Evolutionary conservation across 176 grass and related monocot species (phyloP).

Genomic region (Thalia dealbata): DNA sequence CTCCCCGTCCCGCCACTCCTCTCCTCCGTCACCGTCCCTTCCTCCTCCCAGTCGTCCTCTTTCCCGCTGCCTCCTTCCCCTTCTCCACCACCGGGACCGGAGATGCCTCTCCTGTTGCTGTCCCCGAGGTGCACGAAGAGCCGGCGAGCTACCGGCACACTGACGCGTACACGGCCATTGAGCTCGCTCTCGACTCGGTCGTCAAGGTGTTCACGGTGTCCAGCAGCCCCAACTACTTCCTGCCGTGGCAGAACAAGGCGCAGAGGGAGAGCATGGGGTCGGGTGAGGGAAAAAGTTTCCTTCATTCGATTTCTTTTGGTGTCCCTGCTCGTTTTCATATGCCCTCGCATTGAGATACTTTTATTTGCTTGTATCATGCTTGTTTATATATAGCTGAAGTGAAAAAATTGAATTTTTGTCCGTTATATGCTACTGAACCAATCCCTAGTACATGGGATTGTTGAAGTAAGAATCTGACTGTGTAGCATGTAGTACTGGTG

Average conservation of each 20-base stretch:
- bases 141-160: conserved; percentile 31
- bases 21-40: not conserved
- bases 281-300: conserved; percentile 26
- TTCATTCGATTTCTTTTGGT: not conserved
- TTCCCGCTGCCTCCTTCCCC: conserved; percentile 1
- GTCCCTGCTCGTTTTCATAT: not conserved
- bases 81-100: conserved; percentile 12
- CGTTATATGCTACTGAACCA: too few species aligned
- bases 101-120: conserved; percentile 13
- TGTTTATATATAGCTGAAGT: not conserved
- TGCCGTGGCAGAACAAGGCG: conserved; percentile 97
- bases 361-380: not conserved
- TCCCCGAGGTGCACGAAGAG: conserved; percentile 17
- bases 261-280: conserved; percentile 97
- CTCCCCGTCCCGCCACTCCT: not conserved
- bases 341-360: not conserved
- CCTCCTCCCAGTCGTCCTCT: conserved; percentile 5
- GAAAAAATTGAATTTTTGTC: too few species aligned
- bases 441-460: too few species aligned
- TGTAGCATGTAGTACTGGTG: not conserved
- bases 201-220: conserved; percentile 99
- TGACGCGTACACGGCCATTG: conserved; percentile 71
- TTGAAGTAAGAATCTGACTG: not conserved
- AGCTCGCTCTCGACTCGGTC: conserved; percentile 86
- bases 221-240: conserved; percentile 89